Evolutionary conservation across 148 eudicot species (phyloP).

Genomic region (Cornus kousa): DNA sequence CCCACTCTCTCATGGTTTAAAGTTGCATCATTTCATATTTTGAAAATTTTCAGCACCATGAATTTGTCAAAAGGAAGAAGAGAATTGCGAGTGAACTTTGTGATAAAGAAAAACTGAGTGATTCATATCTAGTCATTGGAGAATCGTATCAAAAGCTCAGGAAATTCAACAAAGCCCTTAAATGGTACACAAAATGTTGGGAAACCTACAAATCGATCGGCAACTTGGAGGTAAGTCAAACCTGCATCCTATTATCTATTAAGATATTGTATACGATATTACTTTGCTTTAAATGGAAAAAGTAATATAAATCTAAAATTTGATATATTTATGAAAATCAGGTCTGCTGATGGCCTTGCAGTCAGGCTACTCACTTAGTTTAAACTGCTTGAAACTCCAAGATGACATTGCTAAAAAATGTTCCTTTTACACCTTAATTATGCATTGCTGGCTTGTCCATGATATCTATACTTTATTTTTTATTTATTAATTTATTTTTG

Average conservation of each 20-base stretch:
- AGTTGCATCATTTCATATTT: conserved; percentile 1
- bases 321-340: no score
- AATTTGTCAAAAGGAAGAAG: conserved; percentile 71
- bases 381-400: not conserved
- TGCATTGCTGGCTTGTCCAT: not conserved
- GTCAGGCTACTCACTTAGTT: not conserved
- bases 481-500: not conserved
- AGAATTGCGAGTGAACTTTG: conserved; percentile 64
- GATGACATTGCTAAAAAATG: conserved; percentile 2
- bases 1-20: not conserved
- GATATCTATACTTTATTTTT: not conserved
- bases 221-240: conserved; percentile 69
- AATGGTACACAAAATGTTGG: conserved; percentile 83
- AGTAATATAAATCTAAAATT: not conserved
- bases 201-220: conserved; percentile 58
- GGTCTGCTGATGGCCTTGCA: not conserved
- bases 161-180: conserved; percentile 62
- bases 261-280: not conserved
- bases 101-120: conserved; percentile 87
- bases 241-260: not conserved
- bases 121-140: conserved; percentile 72
- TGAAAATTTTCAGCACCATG: conserved; percentile 46
- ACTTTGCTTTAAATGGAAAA: no score
- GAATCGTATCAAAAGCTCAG: conserved; percentile 88
- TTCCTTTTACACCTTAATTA: not conserved